Evolutionary conservation across 805 yeast species (phyloP), one percentile per base, ranked within the genome.

Genomic region (Ogataea wickerhamii): DNA sequence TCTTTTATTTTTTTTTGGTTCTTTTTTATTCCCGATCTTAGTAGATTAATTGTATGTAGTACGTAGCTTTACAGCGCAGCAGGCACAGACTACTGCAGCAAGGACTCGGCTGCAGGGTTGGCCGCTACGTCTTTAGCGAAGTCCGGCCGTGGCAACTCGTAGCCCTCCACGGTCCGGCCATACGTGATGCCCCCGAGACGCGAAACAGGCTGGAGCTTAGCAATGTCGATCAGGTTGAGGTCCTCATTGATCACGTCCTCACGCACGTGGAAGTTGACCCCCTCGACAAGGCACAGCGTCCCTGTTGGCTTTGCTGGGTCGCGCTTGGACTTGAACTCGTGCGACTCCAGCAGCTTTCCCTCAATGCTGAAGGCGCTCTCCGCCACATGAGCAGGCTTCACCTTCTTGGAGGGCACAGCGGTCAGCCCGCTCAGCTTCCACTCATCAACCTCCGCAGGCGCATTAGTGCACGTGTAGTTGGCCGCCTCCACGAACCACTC

Each of bases 401-500:
- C 84, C 7, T 57, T 51, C 0, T 49, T 48, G 0, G 81, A 72
- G 3, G 59, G 49, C 11, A 56, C 44, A 3, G 73, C 74, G 1
- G 80, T 74, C 41, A 79, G 60, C 0, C 84, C 83, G 16, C 71
- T 51, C 27, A 74, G 53, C 38, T 68, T 62, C 77, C 80, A 80
- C 53, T 79, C 86, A 44, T 71, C 73, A 12, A 70, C 64, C 3
- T 61, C 74, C 0, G 51, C 31, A 4, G 83, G 83, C 1, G 78
- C 67, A 44, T 67, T 58, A 20, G 63, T 64, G 14, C 71, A 58
- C 10, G 75, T 56, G 41, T 59, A 69, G 51, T 80, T 78, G 6
- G 83, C 81, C 18, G 83, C 84, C 43, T 79, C 84, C 19, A 71
- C 58, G 45, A 77, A 74, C 82, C 82, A 79, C 55, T 80, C 85